phyloP scores from a whole-genome alignment of 169 alveolate species.

The Plasmodium gallinaceum region DNA sequence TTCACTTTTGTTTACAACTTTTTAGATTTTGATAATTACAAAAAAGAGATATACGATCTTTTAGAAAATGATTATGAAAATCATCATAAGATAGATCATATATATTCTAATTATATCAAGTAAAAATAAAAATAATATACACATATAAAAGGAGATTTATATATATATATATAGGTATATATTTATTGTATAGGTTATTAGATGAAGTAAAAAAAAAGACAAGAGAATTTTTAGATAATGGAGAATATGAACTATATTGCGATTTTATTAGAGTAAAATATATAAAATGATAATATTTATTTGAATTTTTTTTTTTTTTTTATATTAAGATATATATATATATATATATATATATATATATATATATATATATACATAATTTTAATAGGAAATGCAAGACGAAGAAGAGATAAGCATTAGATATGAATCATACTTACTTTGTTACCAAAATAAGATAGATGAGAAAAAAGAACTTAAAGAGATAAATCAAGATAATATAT shows the following conservation, averaged over 20 bases:
- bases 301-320: background rate
- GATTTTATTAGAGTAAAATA: constrained; percentile 21
- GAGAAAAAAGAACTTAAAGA: constrained; percentile 18
- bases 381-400: constrained; percentile 49
- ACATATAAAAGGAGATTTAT: background rate
- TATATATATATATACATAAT: background rate
- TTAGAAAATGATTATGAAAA: constrained; percentile 44
- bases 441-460: background rate
- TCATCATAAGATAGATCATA: constrained; percentile 9
- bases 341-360: background rate
- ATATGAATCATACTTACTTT: constrained; percentile 33
- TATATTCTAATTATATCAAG: constrained; percentile 36
- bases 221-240: constrained; percentile 40
- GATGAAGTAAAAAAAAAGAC: constrained; percentile 26
- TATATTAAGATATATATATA: background rate
- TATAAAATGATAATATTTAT: background rate
- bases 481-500: background rate
- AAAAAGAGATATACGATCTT: constrained; percentile 13
- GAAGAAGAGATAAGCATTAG: constrained; percentile 42
- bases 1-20: background rate
- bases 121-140: background rate
- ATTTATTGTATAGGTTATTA: constrained; percentile 8
- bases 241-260: constrained; percentile 32
- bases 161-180: background rate
- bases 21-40: constrained; percentile 33